These are phyloP conservation scores for Pascua guehoae DNA, from an alignment of 1,284 basidiomycete genomes.

Conservation along the genomic window DNA sequence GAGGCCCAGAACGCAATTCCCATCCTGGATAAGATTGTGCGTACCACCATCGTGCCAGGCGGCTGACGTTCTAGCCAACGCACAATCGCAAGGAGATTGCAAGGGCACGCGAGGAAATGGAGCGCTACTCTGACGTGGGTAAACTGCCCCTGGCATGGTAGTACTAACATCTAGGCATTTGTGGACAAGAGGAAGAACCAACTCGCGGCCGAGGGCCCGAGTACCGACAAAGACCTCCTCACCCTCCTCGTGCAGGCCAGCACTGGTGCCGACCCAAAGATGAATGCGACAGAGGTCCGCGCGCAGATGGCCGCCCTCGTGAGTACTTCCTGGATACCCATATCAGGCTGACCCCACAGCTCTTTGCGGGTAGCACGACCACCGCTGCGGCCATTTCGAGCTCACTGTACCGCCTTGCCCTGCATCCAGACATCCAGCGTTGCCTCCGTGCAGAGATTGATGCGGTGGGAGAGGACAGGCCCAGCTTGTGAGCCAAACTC, in stretches of 20 bases:
- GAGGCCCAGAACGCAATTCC: constrained; percentile 6
- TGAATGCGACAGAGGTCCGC: no score
- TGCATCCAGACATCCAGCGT: constrained; percentile 54
- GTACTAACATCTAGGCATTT: no score
- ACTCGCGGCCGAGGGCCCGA: no score
- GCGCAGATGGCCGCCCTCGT: no score
- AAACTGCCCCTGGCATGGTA: no score
- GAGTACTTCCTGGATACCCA: no score
- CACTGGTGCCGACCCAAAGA: constrained; percentile 29
- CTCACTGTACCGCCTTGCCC: constrained; percentile 59
- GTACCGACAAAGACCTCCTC: constrained; percentile 5
- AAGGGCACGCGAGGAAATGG: not conserved
- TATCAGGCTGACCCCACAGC: no score
- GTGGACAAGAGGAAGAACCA: no score
- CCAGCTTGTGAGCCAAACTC: no score
- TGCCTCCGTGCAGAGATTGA: constrained; percentile 57
- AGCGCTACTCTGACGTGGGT: not conserved
- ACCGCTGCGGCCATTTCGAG: no score
- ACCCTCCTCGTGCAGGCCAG: constrained; percentile 55
- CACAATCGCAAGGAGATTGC: not conserved
- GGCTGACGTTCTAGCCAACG: not conserved
- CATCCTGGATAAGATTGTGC: constrained; percentile 6
- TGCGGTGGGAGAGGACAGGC: not conserved
- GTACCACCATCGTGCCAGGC: not conserved
- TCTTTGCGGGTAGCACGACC: no score